Conservation (phyloP, 208 protist species). For the Leishmania guyanensis region DNA sequence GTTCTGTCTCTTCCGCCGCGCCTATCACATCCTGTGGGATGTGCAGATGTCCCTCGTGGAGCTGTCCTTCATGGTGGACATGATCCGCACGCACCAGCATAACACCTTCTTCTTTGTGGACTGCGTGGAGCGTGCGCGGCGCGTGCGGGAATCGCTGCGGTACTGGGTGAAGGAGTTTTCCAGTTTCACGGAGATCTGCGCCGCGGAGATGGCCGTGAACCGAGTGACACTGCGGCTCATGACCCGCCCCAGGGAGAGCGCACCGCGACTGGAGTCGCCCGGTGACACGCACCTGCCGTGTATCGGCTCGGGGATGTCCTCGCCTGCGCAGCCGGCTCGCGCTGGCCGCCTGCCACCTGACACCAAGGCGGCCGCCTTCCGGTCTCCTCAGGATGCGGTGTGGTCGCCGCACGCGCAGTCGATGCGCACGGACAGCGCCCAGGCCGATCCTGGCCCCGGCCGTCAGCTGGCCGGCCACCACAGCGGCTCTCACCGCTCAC, state of each 20-base stretch:
- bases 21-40: conserved; percentile 2
- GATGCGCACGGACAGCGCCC: neutral
- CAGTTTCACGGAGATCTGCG: conserved; percentile 8
- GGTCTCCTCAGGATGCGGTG: neutral
- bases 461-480: conserved; percentile 1
- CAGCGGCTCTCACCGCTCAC: neutral
- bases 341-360: neutral
- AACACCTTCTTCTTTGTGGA: conserved; percentile 22
- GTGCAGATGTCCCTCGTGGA: conserved; percentile 8
- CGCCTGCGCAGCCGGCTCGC: neutral
- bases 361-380: neutral
- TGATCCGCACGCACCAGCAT: neutral
- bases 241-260: neutral
- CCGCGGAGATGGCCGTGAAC: conserved; percentile 15
- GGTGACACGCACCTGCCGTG: neutral
- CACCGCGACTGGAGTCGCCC: neutral
- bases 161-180: conserved; percentile 24
- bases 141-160: conserved; percentile 3
- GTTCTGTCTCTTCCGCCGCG: conserved; percentile 5
- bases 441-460: neutral
- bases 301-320: neutral
- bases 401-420: neutral
- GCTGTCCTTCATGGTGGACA: conserved; percentile 10
- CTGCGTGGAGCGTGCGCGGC: conserved; percentile 11
- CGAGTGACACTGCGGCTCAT: conserved; percentile 4